phyloP scores from a whole-genome alignment of 1,284 basidiomycete genomes.

The Tremellales sp. region DNA sequence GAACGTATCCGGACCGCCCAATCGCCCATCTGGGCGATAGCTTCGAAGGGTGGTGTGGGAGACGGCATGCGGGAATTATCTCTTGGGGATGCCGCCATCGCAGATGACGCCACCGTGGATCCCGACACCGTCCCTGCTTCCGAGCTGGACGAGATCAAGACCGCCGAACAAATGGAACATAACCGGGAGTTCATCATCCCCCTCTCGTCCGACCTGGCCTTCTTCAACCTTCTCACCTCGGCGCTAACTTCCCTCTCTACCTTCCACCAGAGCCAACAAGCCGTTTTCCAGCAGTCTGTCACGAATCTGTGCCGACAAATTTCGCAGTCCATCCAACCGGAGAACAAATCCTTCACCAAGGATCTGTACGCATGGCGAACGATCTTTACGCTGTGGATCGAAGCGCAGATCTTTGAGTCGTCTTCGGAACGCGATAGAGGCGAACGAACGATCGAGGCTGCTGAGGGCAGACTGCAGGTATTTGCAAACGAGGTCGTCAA shows the following conservation, averaged over 20 bases:
- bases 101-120: neutral
- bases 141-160: constrained; percentile 1
- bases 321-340: constrained; percentile 59
- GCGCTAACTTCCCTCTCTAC: constrained; percentile 66
- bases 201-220: constrained; percentile 72
- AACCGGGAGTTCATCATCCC: constrained; percentile 68
- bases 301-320: constrained; percentile 60
- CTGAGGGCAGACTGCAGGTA: constrained; percentile 64
- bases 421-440: constrained; percentile 68
- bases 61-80: constrained; percentile 32
- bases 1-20: constrained; percentile 26
- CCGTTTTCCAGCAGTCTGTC: constrained; percentile 63
- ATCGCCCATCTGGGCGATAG: constrained; percentile 47
- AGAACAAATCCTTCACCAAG: constrained; percentile 28
- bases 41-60: constrained; percentile 20
- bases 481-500: constrained; percentile 69
- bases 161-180: neutral
- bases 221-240: constrained; percentile 72
- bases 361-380: constrained; percentile 92
- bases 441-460: constrained; percentile 68
- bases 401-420: constrained; percentile 82
- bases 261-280: constrained; percentile 62
- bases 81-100: constrained; percentile 28
- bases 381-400: constrained; percentile 83
- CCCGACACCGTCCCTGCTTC: constrained; percentile 2